Evolutionary conservation across 2,329 filamentous ascomycete species (phyloP).

Genomic region (Bipolaris sorokiniana): DNA sequence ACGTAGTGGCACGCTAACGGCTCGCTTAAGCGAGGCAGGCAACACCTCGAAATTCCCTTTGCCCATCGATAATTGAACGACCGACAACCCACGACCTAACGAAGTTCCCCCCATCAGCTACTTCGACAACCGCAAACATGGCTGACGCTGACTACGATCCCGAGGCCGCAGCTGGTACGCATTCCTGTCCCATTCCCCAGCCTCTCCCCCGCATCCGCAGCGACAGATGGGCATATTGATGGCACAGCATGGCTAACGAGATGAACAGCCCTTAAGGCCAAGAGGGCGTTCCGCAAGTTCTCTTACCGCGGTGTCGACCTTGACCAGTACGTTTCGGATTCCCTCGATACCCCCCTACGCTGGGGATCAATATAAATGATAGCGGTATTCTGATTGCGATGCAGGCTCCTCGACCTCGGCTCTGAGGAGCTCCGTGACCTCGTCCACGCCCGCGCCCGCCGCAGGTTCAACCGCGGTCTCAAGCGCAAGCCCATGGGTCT

Average conservation of each 20-base stretch:
- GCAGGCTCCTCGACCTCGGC: conserved; percentile 95
- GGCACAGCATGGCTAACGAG: conserved; percentile 35
- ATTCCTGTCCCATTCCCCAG: conserved; percentile 22
- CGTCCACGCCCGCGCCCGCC: conserved; percentile 97
- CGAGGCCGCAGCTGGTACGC: conserved; percentile 72
- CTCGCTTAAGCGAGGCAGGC: conserved; percentile 17
- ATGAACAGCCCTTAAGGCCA: conserved; percentile 90
- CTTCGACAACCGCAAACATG: conserved; percentile 69
- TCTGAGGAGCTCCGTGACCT: conserved; percentile 99
- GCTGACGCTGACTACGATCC: conserved; percentile 80
- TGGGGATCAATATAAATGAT: conserved; percentile 1
- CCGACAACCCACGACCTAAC: conserved; percentile 34
- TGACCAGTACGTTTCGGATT: conserved; percentile 78
- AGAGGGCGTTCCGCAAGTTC: conserved; percentile 99
- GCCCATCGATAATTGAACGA: conserved; percentile 39
- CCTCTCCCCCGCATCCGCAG: conserved; percentile 18
- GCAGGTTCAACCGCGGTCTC: conserved; percentile 98
- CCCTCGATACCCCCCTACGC: conserved; percentile 1
- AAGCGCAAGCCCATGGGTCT: conserved; percentile 99
- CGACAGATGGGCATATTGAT: conserved; percentile 1
- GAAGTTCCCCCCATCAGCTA: conserved; percentile 51
- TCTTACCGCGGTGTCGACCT: conserved; percentile 99
- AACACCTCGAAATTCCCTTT: conserved; percentile 16
- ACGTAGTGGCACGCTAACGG: conserved; percentile 12
- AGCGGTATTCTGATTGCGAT: conserved; percentile 32